Evolutionary conservation across 352 stramenopile genomes (phyloP), one percentile per base, ranked within the genome.

Genomic region (Phytophthora fragariaefolia): DNA sequence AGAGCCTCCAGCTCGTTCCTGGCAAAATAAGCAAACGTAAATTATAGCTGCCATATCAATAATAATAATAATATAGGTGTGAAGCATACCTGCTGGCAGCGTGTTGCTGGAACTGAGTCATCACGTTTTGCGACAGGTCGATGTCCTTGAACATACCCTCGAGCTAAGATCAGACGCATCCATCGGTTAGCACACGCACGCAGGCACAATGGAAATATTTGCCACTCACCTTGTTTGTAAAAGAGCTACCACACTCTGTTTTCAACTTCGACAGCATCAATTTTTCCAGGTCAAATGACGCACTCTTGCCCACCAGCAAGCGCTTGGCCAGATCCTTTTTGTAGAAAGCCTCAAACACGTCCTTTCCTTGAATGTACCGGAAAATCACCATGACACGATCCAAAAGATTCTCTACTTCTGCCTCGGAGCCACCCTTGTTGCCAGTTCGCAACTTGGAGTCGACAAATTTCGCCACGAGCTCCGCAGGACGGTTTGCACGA

Each of bases 111-210:
- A 98, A 98, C 57, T 96, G 84, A 2, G 71, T 85, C 96, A 99
- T 99, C 34, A 98, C 90, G 46, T 98, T 98, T 49, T 92, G 78
- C 18, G 90, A 98, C 27, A 98, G 87, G 54, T 99, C 96, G 58
- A 99, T 99, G 76, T 99, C 98, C 75, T 98, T 98, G 75, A 99
- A 99, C 97, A 99, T 99, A 10, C 98, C 98, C 74, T 99, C 98
- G 38, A 99, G 95, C 84, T 95, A 56, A 49, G 22, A 50, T 48
- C 24, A 58, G 8, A 47, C 15, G 46, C 58, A 48, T 53, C 61
- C 9, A 22, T 62, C 45, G 73, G 56, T 15, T n/a, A n/a, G 23
- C 34, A 24, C 38, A 56, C 43, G 36, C 7, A 24, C 34, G 36
- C n/a, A 20, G 4, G 9, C 17, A 65, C 9, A 20, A 17, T 27